Conservation (phyloP, 2,329 filamentous ascomycete genomes). For the Pyrenophora seminiperda region DNA sequence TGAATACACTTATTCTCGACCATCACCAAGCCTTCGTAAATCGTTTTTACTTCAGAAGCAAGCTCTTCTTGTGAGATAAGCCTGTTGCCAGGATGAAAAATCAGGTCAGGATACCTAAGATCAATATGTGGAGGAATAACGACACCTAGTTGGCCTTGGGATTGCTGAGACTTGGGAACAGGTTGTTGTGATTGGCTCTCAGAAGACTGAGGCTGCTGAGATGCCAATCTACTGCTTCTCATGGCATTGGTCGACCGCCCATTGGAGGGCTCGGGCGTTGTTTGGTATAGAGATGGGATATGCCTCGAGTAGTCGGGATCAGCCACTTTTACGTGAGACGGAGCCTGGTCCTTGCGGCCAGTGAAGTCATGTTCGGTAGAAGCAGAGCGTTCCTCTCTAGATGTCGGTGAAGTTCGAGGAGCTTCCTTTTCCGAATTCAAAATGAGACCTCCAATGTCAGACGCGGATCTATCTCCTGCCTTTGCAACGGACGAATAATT, state of each 20-base stretch:
- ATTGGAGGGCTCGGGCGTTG: constrained; percentile 30
- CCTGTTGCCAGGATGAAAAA: constrained; percentile 66
- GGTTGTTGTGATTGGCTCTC: constrained; percentile 20
- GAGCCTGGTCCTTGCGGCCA: constrained; percentile 32
- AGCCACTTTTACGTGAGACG: constrained; percentile 26
- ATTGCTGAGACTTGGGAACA: constrained; percentile 13
- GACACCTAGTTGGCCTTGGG: constrained; percentile 42
- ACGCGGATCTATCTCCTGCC: constrained; percentile 31
- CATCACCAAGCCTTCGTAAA: constrained; percentile 82
- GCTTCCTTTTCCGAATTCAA: no score
- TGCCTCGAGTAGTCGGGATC: no score
- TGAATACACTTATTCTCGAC: constrained; percentile 88
- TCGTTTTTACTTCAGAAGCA: constrained; percentile 78
- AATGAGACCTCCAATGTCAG: no score
- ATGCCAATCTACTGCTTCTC: constrained; percentile 24
- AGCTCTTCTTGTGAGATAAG: constrained; percentile 79
- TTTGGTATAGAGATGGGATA: constrained; percentile 26
- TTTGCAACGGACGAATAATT: constrained; percentile 35
- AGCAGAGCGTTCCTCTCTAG: constrained; percentile 37
- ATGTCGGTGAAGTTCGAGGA: constrained; percentile 28
- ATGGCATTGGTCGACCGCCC: constrained; percentile 31
- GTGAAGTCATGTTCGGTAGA: constrained; percentile 36
- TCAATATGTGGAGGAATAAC: constrained; percentile 38
- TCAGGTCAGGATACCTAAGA: constrained; percentile 47
- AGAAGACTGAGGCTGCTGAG: constrained; percentile 18